phyloP scores from a whole-genome alignment of 176 grass and related monocot species.

The Saccharum spontaneum region DNA sequence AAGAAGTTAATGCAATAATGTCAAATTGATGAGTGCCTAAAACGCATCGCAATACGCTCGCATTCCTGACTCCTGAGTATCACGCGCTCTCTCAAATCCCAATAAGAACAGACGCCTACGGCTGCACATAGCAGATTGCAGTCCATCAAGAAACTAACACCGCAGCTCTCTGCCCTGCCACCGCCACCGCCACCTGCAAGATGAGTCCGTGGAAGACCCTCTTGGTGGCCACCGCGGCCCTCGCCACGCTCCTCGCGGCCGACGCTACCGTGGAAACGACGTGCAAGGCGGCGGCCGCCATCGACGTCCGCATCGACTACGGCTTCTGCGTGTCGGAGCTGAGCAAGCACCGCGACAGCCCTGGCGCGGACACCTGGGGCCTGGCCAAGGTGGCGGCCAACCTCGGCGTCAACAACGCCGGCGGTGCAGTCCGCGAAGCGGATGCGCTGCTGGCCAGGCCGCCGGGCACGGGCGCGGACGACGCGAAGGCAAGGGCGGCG shows the following conservation, averaged over 20 bases:
- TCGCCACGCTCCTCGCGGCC: background rate
- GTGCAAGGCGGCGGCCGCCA: constrained; percentile 40
- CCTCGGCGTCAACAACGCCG: constrained; percentile 28
- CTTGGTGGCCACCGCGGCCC: background rate
- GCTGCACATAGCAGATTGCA: background rate
- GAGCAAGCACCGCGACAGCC: constrained; percentile 41
- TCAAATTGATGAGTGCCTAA: background rate
- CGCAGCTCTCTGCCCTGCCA: background rate
- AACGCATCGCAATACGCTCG: background rate
- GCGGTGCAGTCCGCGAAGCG: background rate
- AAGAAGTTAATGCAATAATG: background rate
- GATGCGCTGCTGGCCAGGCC: background rate
- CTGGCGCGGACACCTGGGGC: constrained; percentile 41
- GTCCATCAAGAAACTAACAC: too few relatives aligned
- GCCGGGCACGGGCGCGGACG: background rate
- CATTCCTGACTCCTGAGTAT: background rate
- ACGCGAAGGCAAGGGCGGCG: background rate
- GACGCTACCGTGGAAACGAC: constrained; percentile 42
- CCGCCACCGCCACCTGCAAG: background rate
- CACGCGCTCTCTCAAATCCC: background rate
- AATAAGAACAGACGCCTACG: background rate
- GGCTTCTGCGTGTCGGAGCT: constrained; percentile 52
- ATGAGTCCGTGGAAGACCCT: background rate
- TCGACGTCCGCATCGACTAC: constrained; percentile 30
- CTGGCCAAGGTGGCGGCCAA: constrained; percentile 54